Evolutionary conservation across 148 eudicot species (phyloP), one percentile per base, ranked within the genome.

Genomic region (Rhododendron kiyosumense): DNA sequence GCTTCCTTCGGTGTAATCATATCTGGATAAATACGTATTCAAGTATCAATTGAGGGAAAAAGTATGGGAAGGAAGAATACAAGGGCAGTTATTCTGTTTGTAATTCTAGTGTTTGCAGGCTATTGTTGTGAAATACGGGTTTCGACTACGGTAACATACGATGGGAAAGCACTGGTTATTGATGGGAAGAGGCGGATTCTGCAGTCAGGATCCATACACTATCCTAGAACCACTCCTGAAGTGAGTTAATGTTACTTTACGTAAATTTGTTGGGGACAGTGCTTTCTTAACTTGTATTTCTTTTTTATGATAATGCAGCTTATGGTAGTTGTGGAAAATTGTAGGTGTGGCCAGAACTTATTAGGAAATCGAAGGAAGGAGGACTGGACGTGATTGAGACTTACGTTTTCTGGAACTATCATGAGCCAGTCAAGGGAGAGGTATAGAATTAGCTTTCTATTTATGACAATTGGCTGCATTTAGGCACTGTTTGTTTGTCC

Each of bases 271-370:
- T 79, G 30, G 43, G 8, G 32, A 67, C 54, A 9, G 17, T 69
- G 38, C 15, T 54, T 59, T 4, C 20, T 49, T 4, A 17, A 43
- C n/a, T 84, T 32, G 38, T 84, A 46, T 28, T 30, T 59, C 32
- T n/a, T 48, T 78, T 15, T 46, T 80, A 38, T 36, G 24, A 54
- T 83, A 80, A 79, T 54, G 77, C 82, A 32, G 81, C 52, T 83
- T 81, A 73, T 65, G 78, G 57, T 84, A 63, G 28, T 84, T 75
- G 45, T 74, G 80, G 17, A 41, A 67, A n/a, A 28, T 69, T 84
- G 76, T 83, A 92, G 94, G 86, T 89, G 73, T 92, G 94, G 94
- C 94, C 94, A 2, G 89, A 89, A 73, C 85, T 92, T 84, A 89
- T 92, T 78, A 82, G 87, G 76, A 92, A 92, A 76, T 90, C 91